A percentile compares a stretch with the other conserved stretches of the same genome.
phyloP scores from a whole-genome alignment of 2,329 filamentous ascomycete species.

The Pseudophaeomoniella oleicola region DNA sequence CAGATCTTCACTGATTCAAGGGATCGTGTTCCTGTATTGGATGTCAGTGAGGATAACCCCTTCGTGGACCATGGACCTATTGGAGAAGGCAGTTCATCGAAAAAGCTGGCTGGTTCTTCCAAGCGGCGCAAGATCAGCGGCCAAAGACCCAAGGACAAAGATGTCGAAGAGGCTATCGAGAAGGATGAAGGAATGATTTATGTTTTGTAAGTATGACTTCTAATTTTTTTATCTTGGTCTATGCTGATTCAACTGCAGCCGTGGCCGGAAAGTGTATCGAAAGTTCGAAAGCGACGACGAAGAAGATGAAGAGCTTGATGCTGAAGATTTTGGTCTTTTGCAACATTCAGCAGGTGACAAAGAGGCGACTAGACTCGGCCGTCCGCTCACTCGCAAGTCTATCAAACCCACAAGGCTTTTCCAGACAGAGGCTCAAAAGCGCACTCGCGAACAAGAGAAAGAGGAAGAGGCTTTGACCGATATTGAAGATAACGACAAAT shows the following conservation, averaged over 20 bases:
- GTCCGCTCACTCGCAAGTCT: conserved; percentile 39
- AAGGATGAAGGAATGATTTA: conserved; percentile 45
- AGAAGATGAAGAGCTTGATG: conserved; percentile 21
- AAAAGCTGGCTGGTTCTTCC: conserved; percentile 14
- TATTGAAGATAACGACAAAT: conserved; percentile 28
- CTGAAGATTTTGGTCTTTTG: conserved; percentile 25
- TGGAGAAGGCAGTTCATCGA: conserved; percentile 16
- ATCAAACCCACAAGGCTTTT: conserved; percentile 49
- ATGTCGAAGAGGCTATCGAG: conserved; percentile 35
- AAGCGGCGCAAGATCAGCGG: conserved; percentile 22
- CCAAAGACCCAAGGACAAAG: conserved; percentile 14
- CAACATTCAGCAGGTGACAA: conserved; percentile 23
- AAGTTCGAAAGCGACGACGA: conserved; percentile 31
- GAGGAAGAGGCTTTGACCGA: conserved; percentile 42
- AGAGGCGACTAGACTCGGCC: conserved; percentile 14
- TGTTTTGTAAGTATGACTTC: conserved; percentile 40
- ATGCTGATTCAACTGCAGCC: conserved; percentile 23
- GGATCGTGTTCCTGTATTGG: conserved; percentile 41
- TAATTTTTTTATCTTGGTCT: conserved; percentile 3
- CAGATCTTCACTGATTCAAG: conserved; percentile 50
- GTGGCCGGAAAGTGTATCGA: conserved; percentile 47
- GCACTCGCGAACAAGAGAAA: conserved; percentile 21
- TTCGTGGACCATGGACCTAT: conserved; percentile 26
- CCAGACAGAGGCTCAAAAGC: conserved; percentile 29
- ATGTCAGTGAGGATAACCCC: conserved; percentile 38